phyloP scores from a whole-genome alignment of 2,329 filamentous ascomycete species.

The Penicillium sp. region DNA sequence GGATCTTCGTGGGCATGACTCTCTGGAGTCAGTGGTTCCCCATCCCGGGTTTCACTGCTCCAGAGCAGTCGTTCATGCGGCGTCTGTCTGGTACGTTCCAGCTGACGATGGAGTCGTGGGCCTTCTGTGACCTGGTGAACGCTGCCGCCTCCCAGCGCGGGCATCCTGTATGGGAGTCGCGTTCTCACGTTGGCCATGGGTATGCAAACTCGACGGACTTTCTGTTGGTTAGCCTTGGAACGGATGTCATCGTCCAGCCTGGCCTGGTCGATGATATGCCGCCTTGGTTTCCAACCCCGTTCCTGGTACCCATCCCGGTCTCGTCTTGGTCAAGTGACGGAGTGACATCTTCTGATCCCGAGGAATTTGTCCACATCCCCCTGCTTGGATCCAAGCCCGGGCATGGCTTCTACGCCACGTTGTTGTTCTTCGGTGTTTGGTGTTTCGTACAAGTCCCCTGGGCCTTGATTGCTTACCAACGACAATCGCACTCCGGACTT shows the following conservation, averaged over 20 bases:
- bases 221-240: not conserved
- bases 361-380: not conserved
- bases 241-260: not conserved
- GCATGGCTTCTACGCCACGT: not conserved
- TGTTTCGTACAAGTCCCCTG: not conserved
- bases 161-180: not conserved
- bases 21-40: slow-evolving; percentile 27
- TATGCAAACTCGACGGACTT: not conserved
- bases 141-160: not conserved
- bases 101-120: slow-evolving; percentile 16
- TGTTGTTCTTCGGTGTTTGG: not conserved
- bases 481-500: not conserved
- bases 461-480: slow-evolving; percentile 1
- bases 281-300: not conserved
- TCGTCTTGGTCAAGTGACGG: not conserved
- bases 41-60: slow-evolving; percentile 22
- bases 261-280: not conserved
- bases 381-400: not conserved
- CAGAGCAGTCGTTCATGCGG: slow-evolving; percentile 19
- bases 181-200: not conserved
- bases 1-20: slow-evolving; percentile 21
- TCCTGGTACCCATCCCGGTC: slow-evolving; percentile 4
- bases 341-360: not conserved
- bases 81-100: slow-evolving; percentile 18
- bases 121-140: slow-evolving; percentile 18